These are phyloP conservation scores for Linnemannia elongata DNA, from an alignment of 192 early-diverging fungal species.

Conservation along the genomic window DNA sequence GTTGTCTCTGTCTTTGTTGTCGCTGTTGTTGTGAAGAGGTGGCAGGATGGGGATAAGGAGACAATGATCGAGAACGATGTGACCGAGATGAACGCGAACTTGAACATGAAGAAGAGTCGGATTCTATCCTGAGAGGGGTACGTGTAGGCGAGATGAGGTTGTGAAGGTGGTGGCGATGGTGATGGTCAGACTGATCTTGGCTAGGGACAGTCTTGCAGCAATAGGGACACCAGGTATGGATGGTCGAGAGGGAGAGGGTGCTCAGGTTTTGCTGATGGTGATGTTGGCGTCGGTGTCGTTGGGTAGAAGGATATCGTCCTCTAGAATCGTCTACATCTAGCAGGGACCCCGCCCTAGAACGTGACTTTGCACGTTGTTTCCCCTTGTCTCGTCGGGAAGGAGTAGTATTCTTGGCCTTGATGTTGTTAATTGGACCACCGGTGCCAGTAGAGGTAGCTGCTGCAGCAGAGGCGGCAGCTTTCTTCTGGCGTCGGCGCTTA, in stretches of 20 bases:
- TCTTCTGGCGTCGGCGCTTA: not conserved
- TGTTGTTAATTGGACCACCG: not conserved
- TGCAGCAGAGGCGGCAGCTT: not conserved
- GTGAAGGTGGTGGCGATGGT: not conserved
- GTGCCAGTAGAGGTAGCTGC: not conserved
- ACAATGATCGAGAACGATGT: not conserved
- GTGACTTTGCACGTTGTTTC: conserved; percentile 11
- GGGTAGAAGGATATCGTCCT: not conserved
- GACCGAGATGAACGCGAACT: not conserved
- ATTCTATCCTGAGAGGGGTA: conserved; percentile 9
- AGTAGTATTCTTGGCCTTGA: not conserved
- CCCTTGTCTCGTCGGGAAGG: conserved; percentile 6
- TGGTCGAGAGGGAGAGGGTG: conserved; percentile 22
- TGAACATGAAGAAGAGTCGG: conserved; percentile 6
- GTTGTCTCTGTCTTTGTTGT: not conserved
- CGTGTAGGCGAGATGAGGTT: conserved; percentile 20
- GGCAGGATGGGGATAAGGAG: not conserved
- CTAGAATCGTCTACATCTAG: not conserved
- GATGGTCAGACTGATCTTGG: conserved; percentile 5
- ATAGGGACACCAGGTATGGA: conserved; percentile 38
- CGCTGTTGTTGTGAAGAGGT: not conserved
- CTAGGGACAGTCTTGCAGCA: conserved; percentile 15
- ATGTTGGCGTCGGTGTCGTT: not conserved
- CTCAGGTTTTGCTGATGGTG: not conserved
- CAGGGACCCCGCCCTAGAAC: not conserved